phyloP scores from a whole-genome alignment of 108 stramenopile genomes.

The Nitzschia palea region DNA sequence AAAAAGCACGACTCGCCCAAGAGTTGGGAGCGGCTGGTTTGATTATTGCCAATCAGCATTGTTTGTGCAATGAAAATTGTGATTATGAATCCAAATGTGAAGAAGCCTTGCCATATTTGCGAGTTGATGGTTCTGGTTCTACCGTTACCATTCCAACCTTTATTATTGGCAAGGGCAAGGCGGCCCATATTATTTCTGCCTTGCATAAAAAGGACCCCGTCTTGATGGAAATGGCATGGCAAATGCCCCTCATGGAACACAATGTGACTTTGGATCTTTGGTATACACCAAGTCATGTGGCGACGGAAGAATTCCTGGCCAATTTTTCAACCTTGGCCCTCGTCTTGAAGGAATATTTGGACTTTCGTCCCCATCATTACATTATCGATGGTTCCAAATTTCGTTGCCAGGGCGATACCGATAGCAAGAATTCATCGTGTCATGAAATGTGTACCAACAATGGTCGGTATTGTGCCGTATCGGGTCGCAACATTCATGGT shows the following conservation, averaged over 20 bases:
- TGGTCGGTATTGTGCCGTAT: slow-evolving; percentile 82
- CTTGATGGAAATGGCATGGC: slow-evolving; percentile 86
- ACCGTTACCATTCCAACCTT: slow-evolving; percentile 89
- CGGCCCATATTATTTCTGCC: slow-evolving; percentile 57
- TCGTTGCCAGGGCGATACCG: slow-evolving; percentile 15
- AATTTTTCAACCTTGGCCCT: slow-evolving; percentile 76
- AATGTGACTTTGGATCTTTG: slow-evolving; percentile 88
- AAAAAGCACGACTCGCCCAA: slow-evolving; percentile 81
- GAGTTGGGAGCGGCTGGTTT: slow-evolving; percentile 86
- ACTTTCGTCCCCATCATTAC: slow-evolving; percentile 18
- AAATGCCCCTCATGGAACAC: slow-evolving; percentile 81
- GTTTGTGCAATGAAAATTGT: slow-evolving; percentile 55
- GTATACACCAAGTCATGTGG: slow-evolving; percentile 74
- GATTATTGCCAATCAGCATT: slow-evolving; percentile 84
- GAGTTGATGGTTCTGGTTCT: slow-evolving; percentile 85
- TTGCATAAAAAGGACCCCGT: slow-evolving; percentile 54
- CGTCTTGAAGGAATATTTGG: slow-evolving; percentile 49
- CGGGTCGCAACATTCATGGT: slow-evolving; percentile 82
- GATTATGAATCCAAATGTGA: slow-evolving; percentile 10
- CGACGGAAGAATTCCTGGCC: slow-evolving; percentile 60
- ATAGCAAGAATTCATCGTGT: slow-evolving; percentile 11
- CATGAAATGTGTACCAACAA: slow-evolving; percentile 84
- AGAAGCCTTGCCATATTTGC: slow-evolving; percentile 72
- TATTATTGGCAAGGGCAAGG: slow-evolving; percentile 78
- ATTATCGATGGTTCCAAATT: slow-evolving; percentile 23